phyloP scores from a whole-genome alignment of 148 eudicot species.

The Gaultheria prostrata region DNA sequence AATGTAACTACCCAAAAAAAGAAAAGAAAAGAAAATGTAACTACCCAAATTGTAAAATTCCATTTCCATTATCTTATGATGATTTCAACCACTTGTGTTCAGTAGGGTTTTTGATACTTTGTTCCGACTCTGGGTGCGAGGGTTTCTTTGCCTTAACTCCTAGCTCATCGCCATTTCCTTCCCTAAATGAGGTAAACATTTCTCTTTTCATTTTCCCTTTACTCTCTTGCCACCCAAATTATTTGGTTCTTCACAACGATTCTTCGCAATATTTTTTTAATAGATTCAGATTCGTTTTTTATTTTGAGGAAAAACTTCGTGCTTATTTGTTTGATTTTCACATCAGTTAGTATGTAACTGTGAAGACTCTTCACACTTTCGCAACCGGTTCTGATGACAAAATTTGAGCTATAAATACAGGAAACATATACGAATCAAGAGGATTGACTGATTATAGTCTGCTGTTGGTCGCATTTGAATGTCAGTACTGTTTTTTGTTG shows the following conservation, averaged over 20 bases:
- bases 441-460: background rate
- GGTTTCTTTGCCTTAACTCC: background rate
- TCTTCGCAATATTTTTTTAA: background rate
- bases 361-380: background rate
- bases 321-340: background rate
- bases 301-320: background rate
- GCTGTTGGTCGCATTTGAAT: background rate
- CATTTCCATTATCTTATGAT: no score
- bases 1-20: no score
- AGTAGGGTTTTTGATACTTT: background rate
- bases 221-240: background rate
- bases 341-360: background rate
- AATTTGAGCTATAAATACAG: background rate
- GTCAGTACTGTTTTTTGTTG: background rate
- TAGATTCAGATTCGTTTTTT: background rate
- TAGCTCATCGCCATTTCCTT: background rate
- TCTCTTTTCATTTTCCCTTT: background rate
- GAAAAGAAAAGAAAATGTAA: no score
- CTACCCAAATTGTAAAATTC: no score
- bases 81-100: background rate
- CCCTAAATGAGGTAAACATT: constrained; percentile 8
- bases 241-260: background rate
- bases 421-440: background rate
- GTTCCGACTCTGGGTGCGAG: background rate
- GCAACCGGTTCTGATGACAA: background rate